Evolutionary conservation across 148 eudicot species (phyloP), one percentile per base, ranked within the genome.

Genomic region (Persicaria maculosa): DNA sequence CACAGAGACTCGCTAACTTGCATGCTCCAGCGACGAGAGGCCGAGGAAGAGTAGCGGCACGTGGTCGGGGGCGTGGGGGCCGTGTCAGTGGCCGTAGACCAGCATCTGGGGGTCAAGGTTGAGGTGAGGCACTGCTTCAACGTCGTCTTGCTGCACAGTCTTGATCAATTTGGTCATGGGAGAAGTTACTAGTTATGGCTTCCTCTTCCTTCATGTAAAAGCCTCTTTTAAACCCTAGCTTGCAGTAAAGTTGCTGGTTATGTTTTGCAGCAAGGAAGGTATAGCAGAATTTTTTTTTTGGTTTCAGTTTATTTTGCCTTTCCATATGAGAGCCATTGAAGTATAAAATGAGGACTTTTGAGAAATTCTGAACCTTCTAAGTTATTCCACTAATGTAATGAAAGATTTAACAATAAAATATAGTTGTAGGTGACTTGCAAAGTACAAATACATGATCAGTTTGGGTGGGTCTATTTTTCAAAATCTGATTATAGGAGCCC

Each of bases 51-150:
- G 74, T 75, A 19, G 14, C 46, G 61, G 45, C 77, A 5, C 90
- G 93, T 69, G 88, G 80, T 43, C 22, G 73, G 43, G 70, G 70
- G 70, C 85, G 90, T 16, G 84, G 85, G 47, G 85, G 44, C n/a
- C 85, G 92, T 44, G 77, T 78, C 67, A 75, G 88, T 61, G 88
- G 83, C 5, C 88, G 86, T 44, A 81, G 89, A 44, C 85, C 44
- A 50, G 8, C 75, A 52, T 78, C 88, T 73, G 83, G 84, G 65
- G 84, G 81, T 73, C 85, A 81, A 58, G 46, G 78, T 72, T 80
- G 68, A 62, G 68, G 10, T 55, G 62, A 57, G 25, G 10, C 10
- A 14, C n/a, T 12, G n/a, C n/a, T 17, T 53, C 57, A 53, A 14
- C n/a, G 19, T 14, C 52, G 1, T 10, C 12, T 48, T 48, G 14